Evolutionary conservation across 371 early-diverging fungal species (phyloP), one percentile per base, ranked within the genome.

Genomic region (Synchytrium microbalum): DNA sequence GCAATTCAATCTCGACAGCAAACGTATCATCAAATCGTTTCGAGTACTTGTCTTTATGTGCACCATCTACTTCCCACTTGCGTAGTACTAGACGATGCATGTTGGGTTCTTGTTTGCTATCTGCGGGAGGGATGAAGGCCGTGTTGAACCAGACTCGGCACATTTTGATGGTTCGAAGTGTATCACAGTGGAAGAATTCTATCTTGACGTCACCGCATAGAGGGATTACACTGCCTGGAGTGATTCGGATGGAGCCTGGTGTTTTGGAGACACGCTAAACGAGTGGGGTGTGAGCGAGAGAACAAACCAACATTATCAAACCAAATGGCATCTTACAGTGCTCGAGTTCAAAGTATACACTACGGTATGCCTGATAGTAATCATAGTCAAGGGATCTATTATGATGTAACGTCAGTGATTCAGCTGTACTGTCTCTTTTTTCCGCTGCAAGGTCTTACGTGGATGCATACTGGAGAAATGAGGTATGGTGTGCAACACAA

Each of bases 131-230:
- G 46, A 82, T 63, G 58, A 85, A 85, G 0, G 69, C 63, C 5
- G 84, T 69, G 54, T 85, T 82, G 51, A 85, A 63, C 77, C 77
- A 79, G 65, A 81, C 73, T 31, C 75, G 78, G 38, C 71, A 79
- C n/a, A 75, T 52, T 32, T 73, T 71, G 64, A 52, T 70, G 60
- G 67, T 60, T 46, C 66, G 57, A 67, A 67, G 64, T 31, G 67
- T 32, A 55, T 58, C 64, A 61, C 75, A 76, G 32, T 72, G 71
- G 67, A 69, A 69, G 55, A 80, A 75, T 59, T 64, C 67, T 30
- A 81, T 62, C 64, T 84, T 75, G 58, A 84, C 75, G 66, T 84
- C 84, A 16, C 70, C 77, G 2, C 69, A 68, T 10, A 82, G 60
- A 2, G 67, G 63, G 23, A 68, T 60, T 5, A 69, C 68, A 31